Base-by-base conservation (phyloP, 2,329 filamentous ascomycete genomes). In the Phialophora chinensis region DNA sequence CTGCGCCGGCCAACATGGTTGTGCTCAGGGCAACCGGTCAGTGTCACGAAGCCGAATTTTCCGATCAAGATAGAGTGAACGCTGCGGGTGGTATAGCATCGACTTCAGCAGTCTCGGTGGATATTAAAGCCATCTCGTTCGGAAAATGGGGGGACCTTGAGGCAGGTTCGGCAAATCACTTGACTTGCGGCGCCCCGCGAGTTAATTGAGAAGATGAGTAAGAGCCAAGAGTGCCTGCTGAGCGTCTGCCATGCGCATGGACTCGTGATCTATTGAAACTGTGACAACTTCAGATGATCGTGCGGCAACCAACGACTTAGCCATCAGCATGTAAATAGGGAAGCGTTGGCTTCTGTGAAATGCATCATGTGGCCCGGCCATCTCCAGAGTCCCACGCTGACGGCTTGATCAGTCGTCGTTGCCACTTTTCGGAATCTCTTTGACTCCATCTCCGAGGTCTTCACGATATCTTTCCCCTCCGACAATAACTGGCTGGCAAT, bases 401-500 rank as follows among this genome's bases (percentile, higher is more conserved):
- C n/a, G 25, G 49, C 23, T 52, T 10, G 14, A 25, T 61, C 47
- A 65, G 23, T 54, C 38, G 38, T 65, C 63, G n/a, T 65, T 65
- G 50, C 63, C 58, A 27, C 63, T 62, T n/a, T 35, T 57, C 2
- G 63, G 63, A 14, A 65, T 57, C 14, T 62, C 38, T 10, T 60
- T 60, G 7, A 2, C 31, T 23, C 27, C 33, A 1, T 52, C 33
- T 29, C 50, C 38, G 4, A 65, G 47, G 25, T 65, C 58, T 42
- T 65, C 63, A 14, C 38, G 35, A 27, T 61, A 50, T 27, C 63
- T 61, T 29, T 62, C 49, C 8, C 63, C 63, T 23, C 50, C 63
- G 0, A 63, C 59, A 35, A 58, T 12, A 12, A 66, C 20, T n/a
- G 64, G 59, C 54, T 66, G 50, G n/a, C 53, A 62, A 53, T 66